Conservation (phyloP, 352 stramenopile genomes). For the Pythium periplocum region DNA sequence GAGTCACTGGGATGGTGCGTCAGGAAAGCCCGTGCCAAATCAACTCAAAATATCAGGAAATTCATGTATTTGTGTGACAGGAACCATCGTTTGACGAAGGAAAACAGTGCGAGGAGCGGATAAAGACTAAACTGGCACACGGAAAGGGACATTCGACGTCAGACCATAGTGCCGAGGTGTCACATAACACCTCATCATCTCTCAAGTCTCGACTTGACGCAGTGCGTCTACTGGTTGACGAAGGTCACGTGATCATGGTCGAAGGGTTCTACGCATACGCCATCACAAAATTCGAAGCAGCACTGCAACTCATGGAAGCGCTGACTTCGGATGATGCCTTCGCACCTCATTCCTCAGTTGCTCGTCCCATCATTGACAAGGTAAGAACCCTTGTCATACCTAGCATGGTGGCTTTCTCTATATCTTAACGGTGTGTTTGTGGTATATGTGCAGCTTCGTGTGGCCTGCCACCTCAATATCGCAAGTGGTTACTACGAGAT, state of each 20-base stretch:
- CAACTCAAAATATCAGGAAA: no score
- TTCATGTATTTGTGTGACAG: no score
- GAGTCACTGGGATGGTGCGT: constrained; percentile 38
- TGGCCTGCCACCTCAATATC: constrained; percentile 59
- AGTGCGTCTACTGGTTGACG: constrained; percentile 35
- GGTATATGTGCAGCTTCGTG: constrained; percentile 26
- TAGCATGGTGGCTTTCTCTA: no score
- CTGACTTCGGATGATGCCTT: no score
- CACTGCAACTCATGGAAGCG: not conserved
- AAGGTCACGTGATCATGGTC: constrained; percentile 52
- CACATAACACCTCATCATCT: constrained; percentile 2
- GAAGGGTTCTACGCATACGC: constrained; percentile 68
- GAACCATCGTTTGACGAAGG: constrained; percentile 10
- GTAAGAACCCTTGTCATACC: no score
- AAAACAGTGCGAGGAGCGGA: constrained; percentile 14
- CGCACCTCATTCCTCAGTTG: not conserved
- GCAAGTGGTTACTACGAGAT: constrained; percentile 55
- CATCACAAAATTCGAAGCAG: constrained; percentile 37
- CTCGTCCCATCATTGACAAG: not conserved
- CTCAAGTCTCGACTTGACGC: constrained; percentile 19
- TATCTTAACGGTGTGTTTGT: not conserved
- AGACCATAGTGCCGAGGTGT: no score
- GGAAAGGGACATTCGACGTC: not conserved
- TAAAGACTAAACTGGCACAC: constrained; percentile 8
- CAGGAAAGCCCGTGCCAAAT: no score